These are phyloP conservation scores for Echium plantagineum DNA, from an alignment of 257 asterid genomes.

Conservation along the genomic window DNA sequence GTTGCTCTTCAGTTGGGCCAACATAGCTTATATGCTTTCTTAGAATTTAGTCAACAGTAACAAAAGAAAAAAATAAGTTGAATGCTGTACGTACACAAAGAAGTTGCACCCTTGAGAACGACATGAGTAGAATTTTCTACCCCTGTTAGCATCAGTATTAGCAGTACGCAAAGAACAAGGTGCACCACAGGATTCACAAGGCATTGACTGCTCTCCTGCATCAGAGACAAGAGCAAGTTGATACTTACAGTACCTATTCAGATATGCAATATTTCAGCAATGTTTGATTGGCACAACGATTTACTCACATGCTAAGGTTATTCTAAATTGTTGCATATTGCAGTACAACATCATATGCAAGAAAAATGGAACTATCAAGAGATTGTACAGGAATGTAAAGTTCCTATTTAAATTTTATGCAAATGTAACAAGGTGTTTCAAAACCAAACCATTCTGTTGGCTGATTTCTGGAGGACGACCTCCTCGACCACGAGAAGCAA, in stretches of 20 bases:
- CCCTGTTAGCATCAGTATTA: slow-evolving; percentile 73
- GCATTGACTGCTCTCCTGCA: slow-evolving; percentile 63
- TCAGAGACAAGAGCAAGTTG: slow-evolving; percentile 9
- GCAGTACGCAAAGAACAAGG: slow-evolving; percentile 75
- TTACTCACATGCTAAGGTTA: not conserved
- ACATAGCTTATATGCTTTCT: not conserved
- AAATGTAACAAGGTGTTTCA: slow-evolving; percentile 3
- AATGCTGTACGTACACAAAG: slow-evolving; percentile 55
- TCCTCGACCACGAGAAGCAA: slow-evolving; percentile 36
- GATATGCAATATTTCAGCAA: not conserved
- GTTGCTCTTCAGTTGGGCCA: not conserved
- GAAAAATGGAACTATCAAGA: not conserved
- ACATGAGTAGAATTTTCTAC: slow-evolving; percentile 91
- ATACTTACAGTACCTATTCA: slow-evolving; percentile 6
- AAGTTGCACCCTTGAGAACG: slow-evolving; percentile 70
- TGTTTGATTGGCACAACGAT: not conserved
- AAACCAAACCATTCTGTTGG: slow-evolving; percentile 41
- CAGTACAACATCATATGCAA: not conserved
- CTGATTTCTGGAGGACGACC: slow-evolving; percentile 32
- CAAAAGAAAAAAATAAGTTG: slow-evolving; percentile 9
- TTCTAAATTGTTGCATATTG: not conserved
- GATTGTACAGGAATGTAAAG: not conserved
- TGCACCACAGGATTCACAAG: slow-evolving; percentile 72
- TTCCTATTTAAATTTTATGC: not conserved
- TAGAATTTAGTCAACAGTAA: not conserved